Evolutionary conservation across 331 rosid species (phyloP).

Genomic region (Quercus tomentella): DNA sequence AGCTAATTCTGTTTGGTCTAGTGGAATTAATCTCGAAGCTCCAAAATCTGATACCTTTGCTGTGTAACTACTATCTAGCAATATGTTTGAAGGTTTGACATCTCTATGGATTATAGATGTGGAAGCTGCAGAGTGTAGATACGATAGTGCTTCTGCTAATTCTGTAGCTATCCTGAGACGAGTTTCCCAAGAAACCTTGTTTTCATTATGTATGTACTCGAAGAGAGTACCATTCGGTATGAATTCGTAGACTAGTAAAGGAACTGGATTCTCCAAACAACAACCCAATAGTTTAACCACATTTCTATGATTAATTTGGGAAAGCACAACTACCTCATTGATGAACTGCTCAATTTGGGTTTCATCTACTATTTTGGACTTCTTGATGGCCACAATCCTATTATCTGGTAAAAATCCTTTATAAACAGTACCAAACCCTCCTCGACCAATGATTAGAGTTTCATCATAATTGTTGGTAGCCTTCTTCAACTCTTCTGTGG

Average conservation of each 20-base stretch:
- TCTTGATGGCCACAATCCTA: conserved; percentile 1
- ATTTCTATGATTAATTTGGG: conserved; percentile 15
- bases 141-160: background rate
- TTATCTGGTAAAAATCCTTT: conserved; percentile 1
- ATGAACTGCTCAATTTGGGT: conserved; percentile 19
- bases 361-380: conserved; percentile 11
- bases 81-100: conserved; percentile 16
- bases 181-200: background rate
- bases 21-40: conserved; percentile 13
- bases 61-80: background rate
- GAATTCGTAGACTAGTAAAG: conserved; percentile 14
- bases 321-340: conserved; percentile 8
- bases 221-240: conserved; percentile 1
- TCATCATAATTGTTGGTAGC: conserved; percentile 16
- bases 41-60: conserved; percentile 24
- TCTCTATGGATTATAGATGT: conserved; percentile 19
- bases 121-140: conserved; percentile 16
- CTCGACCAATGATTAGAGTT: background rate
- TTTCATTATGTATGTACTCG: background rate
- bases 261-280: conserved; percentile 18
- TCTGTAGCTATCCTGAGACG: conserved; percentile 16
- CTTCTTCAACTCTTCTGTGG: background rate
- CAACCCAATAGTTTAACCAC: conserved; percentile 14
- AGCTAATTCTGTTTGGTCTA: conserved; percentile 1
- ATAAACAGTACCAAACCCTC: conserved; percentile 13